A percentile compares a stretch with the other conserved stretches of the same genome.
These are phyloP conservation scores for Penicillium paneum DNA, from an alignment of 2,329 filamentous ascomycete species.

Conservation along the genomic window DNA sequence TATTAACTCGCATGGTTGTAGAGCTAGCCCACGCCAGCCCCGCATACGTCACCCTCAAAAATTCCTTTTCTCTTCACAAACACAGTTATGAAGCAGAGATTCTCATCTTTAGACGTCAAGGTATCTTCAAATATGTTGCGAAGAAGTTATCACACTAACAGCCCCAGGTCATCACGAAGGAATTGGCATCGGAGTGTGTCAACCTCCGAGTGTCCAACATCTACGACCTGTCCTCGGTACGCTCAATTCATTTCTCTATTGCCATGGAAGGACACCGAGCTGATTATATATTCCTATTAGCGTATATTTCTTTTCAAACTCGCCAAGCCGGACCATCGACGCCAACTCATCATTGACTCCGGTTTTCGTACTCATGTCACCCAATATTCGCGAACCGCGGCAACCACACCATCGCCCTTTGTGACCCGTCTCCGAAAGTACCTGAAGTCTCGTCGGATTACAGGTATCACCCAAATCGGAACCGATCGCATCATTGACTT, in stretches of 20 bases:
- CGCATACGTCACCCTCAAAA: constrained; percentile 40
- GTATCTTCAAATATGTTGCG: constrained; percentile 30
- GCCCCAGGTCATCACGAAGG: constrained; percentile 81
- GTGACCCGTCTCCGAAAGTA: constrained; percentile 81
- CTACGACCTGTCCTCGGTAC: constrained; percentile 84
- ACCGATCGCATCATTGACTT: constrained; percentile 93
- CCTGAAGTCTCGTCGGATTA: constrained; percentile 81
- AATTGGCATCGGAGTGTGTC: constrained; percentile 74
- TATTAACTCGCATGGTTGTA: neutral
- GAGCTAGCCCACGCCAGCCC: constrained; percentile 21
- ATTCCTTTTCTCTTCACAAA: constrained; percentile 19
- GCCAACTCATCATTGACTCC: constrained; percentile 88
- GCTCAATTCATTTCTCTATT: constrained; percentile 12
- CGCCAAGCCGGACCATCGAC: constrained; percentile 80
- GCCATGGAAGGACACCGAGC: constrained; percentile 6
- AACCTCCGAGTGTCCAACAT: constrained; percentile 84
- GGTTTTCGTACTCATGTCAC: constrained; percentile 96
- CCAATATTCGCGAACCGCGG: constrained; percentile 81
- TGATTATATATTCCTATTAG: constrained; percentile 27
- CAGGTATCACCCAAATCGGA: constrained; percentile 76
- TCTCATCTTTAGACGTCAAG: constrained; percentile 58
- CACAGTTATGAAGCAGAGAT: constrained; percentile 55
- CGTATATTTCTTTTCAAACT: constrained; percentile 96
- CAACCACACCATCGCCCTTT: constrained; percentile 78
- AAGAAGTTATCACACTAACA: constrained; percentile 9